These are phyloP conservation scores for Colletotrichum nymphaeae DNA, from an alignment of 2,329 filamentous ascomycete genomes.

Conservation along the genomic window DNA sequence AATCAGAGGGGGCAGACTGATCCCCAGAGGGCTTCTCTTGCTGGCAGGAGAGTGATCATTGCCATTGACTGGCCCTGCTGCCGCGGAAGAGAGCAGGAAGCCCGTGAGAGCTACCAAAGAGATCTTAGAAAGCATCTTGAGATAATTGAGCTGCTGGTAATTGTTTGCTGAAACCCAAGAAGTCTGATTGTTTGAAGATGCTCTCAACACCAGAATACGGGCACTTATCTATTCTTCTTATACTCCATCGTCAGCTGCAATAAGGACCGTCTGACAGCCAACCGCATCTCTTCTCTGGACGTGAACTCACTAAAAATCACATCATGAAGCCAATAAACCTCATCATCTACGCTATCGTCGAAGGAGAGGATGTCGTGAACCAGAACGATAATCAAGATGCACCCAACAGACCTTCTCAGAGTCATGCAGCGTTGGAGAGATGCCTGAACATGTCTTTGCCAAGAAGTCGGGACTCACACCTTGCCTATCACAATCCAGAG, in stretches of 20 bases:
- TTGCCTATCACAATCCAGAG: not conserved
- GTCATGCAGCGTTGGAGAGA: not conserved
- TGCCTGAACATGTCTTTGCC: not conserved
- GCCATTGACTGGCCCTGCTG: conserved; percentile 4
- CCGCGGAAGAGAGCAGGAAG: not conserved
- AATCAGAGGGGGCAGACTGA: conserved; percentile 65
- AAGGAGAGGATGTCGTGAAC: not conserved
- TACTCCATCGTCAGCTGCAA: not conserved
- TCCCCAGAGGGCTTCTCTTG: conserved; percentile 42
- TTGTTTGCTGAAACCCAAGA: not conserved
- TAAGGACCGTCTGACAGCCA: not conserved
- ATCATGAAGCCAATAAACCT: conserved; percentile 7
- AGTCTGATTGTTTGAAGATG: not conserved
- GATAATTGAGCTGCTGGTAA: not conserved
- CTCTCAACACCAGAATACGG: not conserved
- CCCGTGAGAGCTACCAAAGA: not conserved
- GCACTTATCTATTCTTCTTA: not conserved
- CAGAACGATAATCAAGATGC: not conserved
- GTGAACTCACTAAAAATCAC: not conserved
- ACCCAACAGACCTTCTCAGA: not conserved
- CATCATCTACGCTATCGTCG: not conserved
- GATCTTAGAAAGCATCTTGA: not conserved
- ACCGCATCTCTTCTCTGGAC: not conserved
- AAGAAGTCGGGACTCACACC: not conserved
- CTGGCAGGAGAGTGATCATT: conserved; percentile 25